Evolutionary conservation across 2,329 filamentous ascomycete species (phyloP).

Genomic region (Ophiosphaerella korrae): DNA sequence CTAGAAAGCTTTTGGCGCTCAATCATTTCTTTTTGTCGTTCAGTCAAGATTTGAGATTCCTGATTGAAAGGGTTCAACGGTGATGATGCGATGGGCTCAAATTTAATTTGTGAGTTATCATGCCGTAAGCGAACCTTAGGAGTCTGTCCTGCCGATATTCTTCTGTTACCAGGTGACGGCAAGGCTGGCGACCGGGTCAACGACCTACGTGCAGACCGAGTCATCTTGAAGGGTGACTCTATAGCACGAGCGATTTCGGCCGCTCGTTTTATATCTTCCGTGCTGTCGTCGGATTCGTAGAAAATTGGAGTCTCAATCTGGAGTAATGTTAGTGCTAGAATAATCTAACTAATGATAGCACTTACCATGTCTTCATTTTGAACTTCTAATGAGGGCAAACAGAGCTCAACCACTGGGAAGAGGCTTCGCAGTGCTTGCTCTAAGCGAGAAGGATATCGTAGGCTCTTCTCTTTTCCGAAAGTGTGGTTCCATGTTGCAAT

Average conservation of each 20-base stretch:
- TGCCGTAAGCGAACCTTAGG: conserved; percentile 68
- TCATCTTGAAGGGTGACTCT: conserved; percentile 35
- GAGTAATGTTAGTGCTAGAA: conserved; percentile 42
- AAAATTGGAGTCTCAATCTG: conserved; percentile 30
- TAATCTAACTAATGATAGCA: conserved; percentile 45
- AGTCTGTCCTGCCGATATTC: conserved; percentile 33
- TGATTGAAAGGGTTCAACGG: conserved; percentile 51
- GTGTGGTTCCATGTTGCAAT: conserved; percentile 71
- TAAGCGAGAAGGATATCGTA: conserved; percentile 70
- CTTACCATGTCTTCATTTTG: conserved; percentile 45
- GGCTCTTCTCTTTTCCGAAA: conserved; percentile 63
- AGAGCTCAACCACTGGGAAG: conserved; percentile 59
- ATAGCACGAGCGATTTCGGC: conserved; percentile 30
- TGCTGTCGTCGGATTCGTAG: conserved; percentile 48
- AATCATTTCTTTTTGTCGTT: conserved; percentile 77
- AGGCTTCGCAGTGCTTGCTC: conserved; percentile 66
- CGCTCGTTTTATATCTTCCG: conserved; percentile 13
- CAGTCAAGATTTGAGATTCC: conserved; percentile 77
- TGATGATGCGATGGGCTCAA: conserved; percentile 70
- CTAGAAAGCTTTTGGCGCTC: conserved; percentile 70
- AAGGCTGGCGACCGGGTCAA: conserved; percentile 34
- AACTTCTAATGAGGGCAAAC: conserved; percentile 55
- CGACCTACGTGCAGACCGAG: conserved; percentile 27
- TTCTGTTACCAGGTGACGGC: conserved; percentile 23
- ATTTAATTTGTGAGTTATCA: conserved; percentile 81